Base-by-base conservation (phyloP, 2,329 filamentous ascomycete species). In the Neonectria punicea region DNA sequence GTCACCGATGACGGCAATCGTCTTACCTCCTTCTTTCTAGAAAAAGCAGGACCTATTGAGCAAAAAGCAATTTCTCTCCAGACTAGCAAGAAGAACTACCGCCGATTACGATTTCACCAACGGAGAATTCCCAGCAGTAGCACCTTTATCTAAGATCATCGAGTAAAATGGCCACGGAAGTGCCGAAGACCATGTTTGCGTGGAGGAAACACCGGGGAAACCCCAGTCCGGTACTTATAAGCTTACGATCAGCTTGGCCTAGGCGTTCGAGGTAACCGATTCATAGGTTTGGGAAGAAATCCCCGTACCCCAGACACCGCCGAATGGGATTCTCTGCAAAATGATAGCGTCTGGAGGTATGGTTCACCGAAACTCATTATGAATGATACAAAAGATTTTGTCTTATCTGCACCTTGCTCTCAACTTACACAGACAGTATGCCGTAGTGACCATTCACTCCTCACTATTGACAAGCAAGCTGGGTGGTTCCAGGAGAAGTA, bases 131-230 rank as follows among this genome's bases (percentile, higher is more conserved):
- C 32, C 10, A 34, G 32, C 9, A 34, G 32, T 4, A 20, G 18
- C 39, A 43, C 10, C 18, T 6, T n/a, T 10, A n/a, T n/a, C 16
- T 18, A n/a, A n/a, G 39, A 44, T 11, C 18, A 22, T 20, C 10
- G 4, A 5, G 9, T 18, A 46, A 46, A 46, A 25, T 46, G 43
- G 9, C 25, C n/a, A 30, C 10, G 5, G 8, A 18, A 11, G 20
- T 32, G 4, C 46, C 46, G 16, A 30, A 30, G 25, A 73, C 75
- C 3, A 79, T 79, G 78, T 70, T 72, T 53, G 76, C 75, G 5
- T 80, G 78, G 77, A 69, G 74, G 53, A 78, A 77, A 65, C 73
- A 78, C 46, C 72, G 60, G 44, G 77, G 75, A 41, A 74, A 72
- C 43, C 66, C 70, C 4, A 63, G 34, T 10, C 61, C 55, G 25